Conservation (phyloP, 495 filamentous ascomycete species). For the Choiromyces venosus region DNA sequence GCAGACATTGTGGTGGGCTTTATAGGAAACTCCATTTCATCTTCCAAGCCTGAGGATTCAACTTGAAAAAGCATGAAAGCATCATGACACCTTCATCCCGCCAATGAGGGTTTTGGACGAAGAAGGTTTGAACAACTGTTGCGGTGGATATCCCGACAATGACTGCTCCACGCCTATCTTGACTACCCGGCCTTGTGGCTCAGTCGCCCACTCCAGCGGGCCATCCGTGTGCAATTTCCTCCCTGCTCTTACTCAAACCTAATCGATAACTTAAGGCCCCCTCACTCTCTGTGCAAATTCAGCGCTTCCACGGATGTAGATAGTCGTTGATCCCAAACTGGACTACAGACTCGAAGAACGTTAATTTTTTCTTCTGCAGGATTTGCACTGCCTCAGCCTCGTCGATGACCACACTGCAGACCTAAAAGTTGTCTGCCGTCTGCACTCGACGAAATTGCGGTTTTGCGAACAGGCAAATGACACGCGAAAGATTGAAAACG, state of each 20-base stretch:
- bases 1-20: neutral
- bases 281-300: neutral
- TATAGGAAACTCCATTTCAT: neutral
- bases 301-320: neutral
- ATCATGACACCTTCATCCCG: neutral
- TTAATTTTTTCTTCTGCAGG: neutral
- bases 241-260: neutral
- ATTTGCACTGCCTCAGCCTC: constrained; percentile 1
- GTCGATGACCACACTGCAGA: neutral
- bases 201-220: neutral
- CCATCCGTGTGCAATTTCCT: neutral
- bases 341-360: neutral
- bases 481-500: neutral
- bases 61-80: neutral
- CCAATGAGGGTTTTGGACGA: neutral
- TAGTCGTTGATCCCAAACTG: neutral
- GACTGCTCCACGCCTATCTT: neutral
- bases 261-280: neutral
- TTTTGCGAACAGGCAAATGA: neutral
- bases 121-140: neutral
- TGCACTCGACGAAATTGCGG: neutral
- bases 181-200: neutral
- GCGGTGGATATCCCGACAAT: neutral
- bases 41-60: neutral
- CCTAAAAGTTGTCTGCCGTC: neutral